Evolutionary conservation across 1,139 yeast genomes (phyloP).

Genomic region (Blastobotrys elegans): DNA sequence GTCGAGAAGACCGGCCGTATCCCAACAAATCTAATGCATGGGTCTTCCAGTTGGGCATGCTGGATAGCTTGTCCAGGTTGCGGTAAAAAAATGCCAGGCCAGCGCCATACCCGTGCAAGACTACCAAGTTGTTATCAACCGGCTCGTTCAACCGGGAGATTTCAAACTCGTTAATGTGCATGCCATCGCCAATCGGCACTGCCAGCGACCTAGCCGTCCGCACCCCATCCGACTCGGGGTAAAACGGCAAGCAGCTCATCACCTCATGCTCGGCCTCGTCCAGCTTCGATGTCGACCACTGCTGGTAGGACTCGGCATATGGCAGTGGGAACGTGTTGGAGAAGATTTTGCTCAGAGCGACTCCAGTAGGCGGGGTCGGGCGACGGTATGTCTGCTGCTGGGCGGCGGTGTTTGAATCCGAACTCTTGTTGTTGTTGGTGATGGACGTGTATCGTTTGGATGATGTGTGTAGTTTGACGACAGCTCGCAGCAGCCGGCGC

Average conservation of each 20-base stretch:
- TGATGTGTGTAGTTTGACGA: no score
- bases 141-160: constrained; percentile 26
- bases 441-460: no score
- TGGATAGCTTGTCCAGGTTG: constrained; percentile 52
- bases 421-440: no score
- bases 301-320: constrained; percentile 40
- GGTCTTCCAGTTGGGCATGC: constrained; percentile 41
- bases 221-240: constrained; percentile 46
- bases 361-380: constrained; percentile 35
- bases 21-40: constrained; percentile 83
- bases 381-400: constrained; percentile 15
- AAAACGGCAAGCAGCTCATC: constrained; percentile 53
- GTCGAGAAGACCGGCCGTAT: constrained; percentile 74
- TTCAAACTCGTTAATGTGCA: constrained; percentile 55
- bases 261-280: constrained; percentile 41
- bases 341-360: constrained; percentile 29
- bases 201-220: constrained; percentile 47
- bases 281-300: constrained; percentile 40
- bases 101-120: constrained; percentile 92
- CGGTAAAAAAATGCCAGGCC: constrained; percentile 80
- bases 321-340: constrained; percentile 35
- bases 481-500: not conserved
- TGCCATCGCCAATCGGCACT: constrained; percentile 45
- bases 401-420: not conserved
- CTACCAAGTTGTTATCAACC: constrained; percentile 41